Base-by-base conservation (phyloP, 1,139 yeast species). In the Pichia sp. region DNA sequence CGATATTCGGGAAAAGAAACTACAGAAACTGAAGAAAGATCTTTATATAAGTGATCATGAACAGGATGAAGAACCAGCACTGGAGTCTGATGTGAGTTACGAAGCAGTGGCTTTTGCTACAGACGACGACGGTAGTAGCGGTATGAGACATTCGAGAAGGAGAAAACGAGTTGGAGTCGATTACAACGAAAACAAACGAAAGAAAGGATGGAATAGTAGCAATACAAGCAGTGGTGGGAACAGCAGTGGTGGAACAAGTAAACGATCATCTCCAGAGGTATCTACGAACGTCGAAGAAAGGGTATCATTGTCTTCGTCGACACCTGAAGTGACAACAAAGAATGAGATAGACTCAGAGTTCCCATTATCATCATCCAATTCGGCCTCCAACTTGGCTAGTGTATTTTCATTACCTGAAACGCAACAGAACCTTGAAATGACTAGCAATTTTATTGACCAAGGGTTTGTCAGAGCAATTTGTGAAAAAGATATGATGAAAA, bases 111-210 rank as follows among this genome's bases (percentile, higher is more conserved):
- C 33, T 31, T 8, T 8, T 10, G 10, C 7, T 31, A 31, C 33
- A 8, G 33, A 31, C 10, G 10, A 8, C 10, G 10, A 31, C 10
- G 10, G 33, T 8, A 31, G 10, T 10, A 31, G 10, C 10, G 10
- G 7, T 31, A 31, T 8, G 10, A 34, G 40, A 36, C 45, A 43
- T 29, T 39, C 38, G 5, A 33, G 43, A 11, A 39, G 39, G 16
- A 37, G 44, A 31, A 31, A 7, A 38, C 39, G 38, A 10, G 27
- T 44, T 6, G 48, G 47, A 26, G 48, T 56, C 5, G 55, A 56
- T 44, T 56, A 56, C 44, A 55, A 52, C 40, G 60, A 56, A 37
- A 55, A 53, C 33, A 55, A 54, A 37, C 40, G 42, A 29, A n/a
- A 7, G 10, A 31, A 31, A 31, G 9, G 9, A 8, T 31, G 7